Conservation (phyloP, 345 rosid species). For the Psidium friedrichsthalianum region DNA sequence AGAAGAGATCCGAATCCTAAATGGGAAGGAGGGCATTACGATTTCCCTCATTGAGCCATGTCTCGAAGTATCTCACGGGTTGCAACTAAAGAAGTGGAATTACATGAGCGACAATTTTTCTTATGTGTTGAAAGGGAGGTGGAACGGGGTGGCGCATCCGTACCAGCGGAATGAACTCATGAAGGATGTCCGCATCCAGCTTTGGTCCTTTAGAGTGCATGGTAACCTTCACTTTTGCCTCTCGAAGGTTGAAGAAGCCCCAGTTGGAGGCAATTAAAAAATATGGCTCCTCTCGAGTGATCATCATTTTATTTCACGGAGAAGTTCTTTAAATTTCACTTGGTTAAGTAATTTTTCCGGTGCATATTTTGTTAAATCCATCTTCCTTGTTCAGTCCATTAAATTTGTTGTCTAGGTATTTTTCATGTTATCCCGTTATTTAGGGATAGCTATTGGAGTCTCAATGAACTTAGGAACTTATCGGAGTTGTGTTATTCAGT, state of each 20-base stretch:
- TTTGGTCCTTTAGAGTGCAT: background rate
- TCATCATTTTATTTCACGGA: background rate
- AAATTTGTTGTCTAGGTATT: background rate
- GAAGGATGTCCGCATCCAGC: background rate
- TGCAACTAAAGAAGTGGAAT: background rate
- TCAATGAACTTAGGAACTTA: background rate
- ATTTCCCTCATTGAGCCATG: background rate
- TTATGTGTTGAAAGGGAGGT: background rate
- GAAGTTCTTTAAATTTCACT: background rate
- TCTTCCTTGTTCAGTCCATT: too few relatives aligned
- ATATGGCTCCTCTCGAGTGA: background rate
- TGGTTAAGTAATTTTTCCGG: too few relatives aligned
- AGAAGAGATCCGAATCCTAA: background rate
- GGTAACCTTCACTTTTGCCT: background rate
- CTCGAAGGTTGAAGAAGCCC: background rate
- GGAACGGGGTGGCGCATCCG: background rate
- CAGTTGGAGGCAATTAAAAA: background rate
- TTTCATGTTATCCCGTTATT: accelerated
- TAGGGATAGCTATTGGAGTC: background rate
- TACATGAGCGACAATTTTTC: background rate
- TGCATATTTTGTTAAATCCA: too few relatives aligned
- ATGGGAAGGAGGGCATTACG: background rate
- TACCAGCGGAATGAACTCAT: background rate
- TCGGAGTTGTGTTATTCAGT: background rate
- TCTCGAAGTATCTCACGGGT: background rate